Percentiles rank a stretch among this genome's conserved stretches.
Conservation (phyloP, 768 basidiomycete species). For the Russula abietina region DNA sequence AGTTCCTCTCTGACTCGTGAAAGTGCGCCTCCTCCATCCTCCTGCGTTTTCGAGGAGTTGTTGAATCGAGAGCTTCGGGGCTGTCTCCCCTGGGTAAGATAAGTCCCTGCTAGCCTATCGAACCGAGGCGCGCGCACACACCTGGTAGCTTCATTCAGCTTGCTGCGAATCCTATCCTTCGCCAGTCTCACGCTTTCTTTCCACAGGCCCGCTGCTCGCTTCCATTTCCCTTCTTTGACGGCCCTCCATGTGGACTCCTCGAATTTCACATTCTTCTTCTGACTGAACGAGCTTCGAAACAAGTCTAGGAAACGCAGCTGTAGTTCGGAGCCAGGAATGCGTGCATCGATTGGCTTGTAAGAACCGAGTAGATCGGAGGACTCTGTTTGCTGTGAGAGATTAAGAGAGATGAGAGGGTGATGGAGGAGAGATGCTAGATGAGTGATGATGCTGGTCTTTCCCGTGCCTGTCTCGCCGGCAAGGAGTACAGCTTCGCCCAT, state of each 20-base stretch:
- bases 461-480: conserved; percentile 98
- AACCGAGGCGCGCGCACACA: conserved; percentile 23
- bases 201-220: conserved; percentile 77
- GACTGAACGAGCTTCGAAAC: conserved; percentile 83
- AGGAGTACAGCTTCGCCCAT: conserved; percentile 80
- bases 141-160: conserved; percentile 29
- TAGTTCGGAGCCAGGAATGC: conserved; percentile 63
- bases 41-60: conserved; percentile 61
- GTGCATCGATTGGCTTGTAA: conserved; percentile 91
- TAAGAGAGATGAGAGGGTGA: conserved; percentile 77
- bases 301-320: conserved; percentile 72
- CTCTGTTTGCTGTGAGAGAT: conserved; percentile 94
- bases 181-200: conserved; percentile 68
- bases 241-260: conserved; percentile 77
- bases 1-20: conserved; percentile 45
- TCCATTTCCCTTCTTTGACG: conserved; percentile 80
- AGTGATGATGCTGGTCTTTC: conserved; percentile 90
- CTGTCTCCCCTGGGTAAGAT: background rate
- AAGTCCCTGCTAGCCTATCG: background rate
- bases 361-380: conserved; percentile 91
- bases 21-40: conserved; percentile 47
- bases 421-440: conserved; percentile 76
- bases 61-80: conserved; percentile 34
- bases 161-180: conserved; percentile 49
- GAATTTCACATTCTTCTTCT: conserved; percentile 83